A percentile compares a stretch with the other conserved stretches of the same genome.
Conservation (phyloP, 176 grass and related monocot genomes). For the Ensete ventricosum region DNA sequence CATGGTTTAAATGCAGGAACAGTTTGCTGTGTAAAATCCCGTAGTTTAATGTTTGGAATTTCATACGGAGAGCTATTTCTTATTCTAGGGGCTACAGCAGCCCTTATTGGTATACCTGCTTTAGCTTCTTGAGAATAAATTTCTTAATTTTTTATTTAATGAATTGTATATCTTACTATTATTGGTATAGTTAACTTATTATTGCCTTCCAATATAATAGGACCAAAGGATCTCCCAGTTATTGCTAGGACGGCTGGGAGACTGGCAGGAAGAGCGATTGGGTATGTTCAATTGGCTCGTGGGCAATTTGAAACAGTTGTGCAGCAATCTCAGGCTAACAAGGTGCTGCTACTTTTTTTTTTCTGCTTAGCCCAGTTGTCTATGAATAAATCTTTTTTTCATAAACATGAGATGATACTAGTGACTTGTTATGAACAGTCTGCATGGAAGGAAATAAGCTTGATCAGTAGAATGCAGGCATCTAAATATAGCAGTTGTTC, state of each 20-base stretch:
- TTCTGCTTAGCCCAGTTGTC: not conserved
- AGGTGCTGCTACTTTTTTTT: slow-evolving; percentile 29
- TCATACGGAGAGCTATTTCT: slow-evolving; percentile 43
- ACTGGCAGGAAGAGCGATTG: slow-evolving; percentile 59
- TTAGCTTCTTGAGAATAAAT: not conserved
- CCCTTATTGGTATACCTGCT: slow-evolving; percentile 24
- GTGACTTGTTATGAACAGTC: not conserved
- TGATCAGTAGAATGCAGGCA: not conserved
- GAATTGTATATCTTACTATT: not conserved
- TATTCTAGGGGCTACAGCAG: slow-evolving; percentile 38
- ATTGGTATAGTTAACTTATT: not conserved
- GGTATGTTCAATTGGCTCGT: slow-evolving; percentile 53
- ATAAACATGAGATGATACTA: not conserved
- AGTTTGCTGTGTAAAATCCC: not conserved
- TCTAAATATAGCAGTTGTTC: too few relatives aligned
- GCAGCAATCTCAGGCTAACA: slow-evolving; percentile 62
- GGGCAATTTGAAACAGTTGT: slow-evolving; percentile 55
- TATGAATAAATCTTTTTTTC: not conserved
- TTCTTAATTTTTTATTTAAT: not conserved
- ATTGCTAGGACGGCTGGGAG: slow-evolving; percentile 59
- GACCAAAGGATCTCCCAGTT: slow-evolving; percentile 66
- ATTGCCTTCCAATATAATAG: slow-evolving; percentile 4
- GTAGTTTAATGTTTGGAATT: slow-evolving; percentile 33
- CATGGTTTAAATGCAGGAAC: not conserved
- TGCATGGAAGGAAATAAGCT: not conserved